Evolutionary conservation across 2,329 filamentous ascomycete genomes (phyloP), one percentile per base, ranked within the genome.

Genomic region (Hirsutella rhossiliensis): DNA sequence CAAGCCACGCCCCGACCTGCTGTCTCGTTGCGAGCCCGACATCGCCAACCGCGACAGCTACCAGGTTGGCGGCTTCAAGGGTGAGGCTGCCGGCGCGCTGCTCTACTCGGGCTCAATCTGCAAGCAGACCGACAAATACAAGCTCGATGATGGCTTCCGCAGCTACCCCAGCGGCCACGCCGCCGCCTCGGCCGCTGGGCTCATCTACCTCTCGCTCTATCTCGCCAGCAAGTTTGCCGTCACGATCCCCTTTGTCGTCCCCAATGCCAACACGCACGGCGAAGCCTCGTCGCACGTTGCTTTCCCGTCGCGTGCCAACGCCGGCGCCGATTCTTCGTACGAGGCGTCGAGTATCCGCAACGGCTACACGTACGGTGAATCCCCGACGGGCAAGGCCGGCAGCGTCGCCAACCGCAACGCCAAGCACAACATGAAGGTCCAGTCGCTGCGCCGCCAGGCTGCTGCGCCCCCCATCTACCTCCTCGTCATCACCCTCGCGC

Each of bases 191-290:
- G 87, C 86, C 53, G 81, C 82, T 11, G 89, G 89, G 1, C 68
- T 96, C 43, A 76, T 88, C 43, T 95, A 96, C 60, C 75, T 95
- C 15, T 84, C 84, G 2, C 76, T 97, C 42, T 96, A 88, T 70
- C 73, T 97, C 19, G 87, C 85, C 51, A 84, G 81, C 62, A 90
- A 89, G 60, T 84, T 90, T 55, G 75, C 79, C 47, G 79, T 89
- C 48, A 81, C 77, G 11, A 72, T 87, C 29, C 84, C 85, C 1
- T 85, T 82, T 59, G 73, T 85, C 11, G 70, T 74, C 7, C 69
- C 69, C 0, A 64, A 67, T 17, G 27, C 42, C 12, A 60, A 63
- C 2, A 67, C 66, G 45, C 61, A 64, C 32, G 60, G 61, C 44
- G 72, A 78, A 47, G 57, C 60, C 2, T 52, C 58, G 20, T 52